Base-by-base conservation (phyloP, 768 basidiomycete species). In the Dioszegia crocea region DNA sequence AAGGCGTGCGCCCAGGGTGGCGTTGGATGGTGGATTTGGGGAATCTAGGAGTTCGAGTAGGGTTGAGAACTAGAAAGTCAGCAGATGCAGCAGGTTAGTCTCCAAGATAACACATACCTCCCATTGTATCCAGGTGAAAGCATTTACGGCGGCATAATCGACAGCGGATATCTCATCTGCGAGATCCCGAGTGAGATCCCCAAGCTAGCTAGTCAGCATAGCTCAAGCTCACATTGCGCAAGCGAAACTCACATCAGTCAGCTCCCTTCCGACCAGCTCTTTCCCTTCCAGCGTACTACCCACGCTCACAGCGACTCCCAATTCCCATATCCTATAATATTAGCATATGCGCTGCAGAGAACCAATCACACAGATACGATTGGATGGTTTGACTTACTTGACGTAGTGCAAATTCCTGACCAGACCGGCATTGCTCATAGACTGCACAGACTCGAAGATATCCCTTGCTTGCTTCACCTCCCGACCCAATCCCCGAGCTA, bases 91-190 rank as follows among this genome's bases (percentile, higher is more conserved):
- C 4, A 55, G 36, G 33, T 14, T n/a, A 33, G 6, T 6, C 33
- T 33, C 8, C 14, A 14, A 33, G 33, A 33, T 33, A 33, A 6
- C 14, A 14, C 69, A 62, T 47, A 74, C 72, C 62, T 74, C 67
- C 65, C 64, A 68, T 30, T 70, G 69, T 6, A 74, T 60, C 67
- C 68, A 70, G 45, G 62, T 64, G 39, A 74, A 74, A 1, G 72
- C 61, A 31, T 64, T 68, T 16, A 74, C 65, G 17, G 65, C 63
- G 48, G 62, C 66, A 14, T 63, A 56, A 47, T 74, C 65, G 45
- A 70, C 66, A 8, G 59, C 60, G 12, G 59, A 56, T 6, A 74
- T 53, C 50, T 74, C 72, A 48, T 74, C 72, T 0, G 62, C 64
- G 8, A 74, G 53, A 44, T 68, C 67, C 10, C 66, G 60, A 8